Conservation (phyloP, 2,329 filamentous ascomycete genomes). For the Ceratocystis lukuohia region DNA sequence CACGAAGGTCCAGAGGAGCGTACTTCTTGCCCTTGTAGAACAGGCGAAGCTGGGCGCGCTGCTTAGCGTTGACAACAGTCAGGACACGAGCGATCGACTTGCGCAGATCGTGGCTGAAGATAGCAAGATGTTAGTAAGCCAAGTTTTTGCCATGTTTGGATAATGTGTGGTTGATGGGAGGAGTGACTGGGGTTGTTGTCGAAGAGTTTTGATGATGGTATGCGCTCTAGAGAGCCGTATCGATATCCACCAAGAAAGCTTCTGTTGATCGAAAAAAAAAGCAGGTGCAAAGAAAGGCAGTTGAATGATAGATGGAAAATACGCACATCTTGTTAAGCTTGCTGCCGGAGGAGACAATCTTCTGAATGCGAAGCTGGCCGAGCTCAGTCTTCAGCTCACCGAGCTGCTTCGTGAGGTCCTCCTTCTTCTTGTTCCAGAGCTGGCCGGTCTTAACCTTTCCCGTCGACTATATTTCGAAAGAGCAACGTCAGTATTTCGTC, state of each 20-base stretch:
- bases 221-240: background rate
- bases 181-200: background rate
- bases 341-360: slow-evolving; percentile 86
- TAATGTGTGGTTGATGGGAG: background rate
- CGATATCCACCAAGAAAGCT: background rate
- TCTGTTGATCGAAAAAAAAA: background rate
- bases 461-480: slow-evolving; percentile 29
- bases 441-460: slow-evolving; percentile 81
- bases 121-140: slow-evolving; percentile 22
- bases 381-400: slow-evolving; percentile 93
- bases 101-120: slow-evolving; percentile 82
- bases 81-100: slow-evolving; percentile 99
- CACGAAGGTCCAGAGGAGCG: slow-evolving; percentile 91
- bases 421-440: slow-evolving; percentile 99
- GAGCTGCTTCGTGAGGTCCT: slow-evolving; percentile 91
- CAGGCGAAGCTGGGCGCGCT: slow-evolving; percentile 90
- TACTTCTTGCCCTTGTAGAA: slow-evolving; percentile 99
- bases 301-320: slow-evolving; percentile 11
- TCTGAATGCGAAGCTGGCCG: slow-evolving; percentile 91
- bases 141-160: background rate
- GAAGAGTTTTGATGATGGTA: background rate
- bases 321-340: slow-evolving; percentile 97
- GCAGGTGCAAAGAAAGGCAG: background rate
- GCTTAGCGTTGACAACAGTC: slow-evolving; percentile 99
- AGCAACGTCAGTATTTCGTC: slow-evolving; percentile 18